These are phyloP conservation scores for Vigna unguiculata DNA, from an alignment of 306 rosid species.

Conservation along the genomic window DNA sequence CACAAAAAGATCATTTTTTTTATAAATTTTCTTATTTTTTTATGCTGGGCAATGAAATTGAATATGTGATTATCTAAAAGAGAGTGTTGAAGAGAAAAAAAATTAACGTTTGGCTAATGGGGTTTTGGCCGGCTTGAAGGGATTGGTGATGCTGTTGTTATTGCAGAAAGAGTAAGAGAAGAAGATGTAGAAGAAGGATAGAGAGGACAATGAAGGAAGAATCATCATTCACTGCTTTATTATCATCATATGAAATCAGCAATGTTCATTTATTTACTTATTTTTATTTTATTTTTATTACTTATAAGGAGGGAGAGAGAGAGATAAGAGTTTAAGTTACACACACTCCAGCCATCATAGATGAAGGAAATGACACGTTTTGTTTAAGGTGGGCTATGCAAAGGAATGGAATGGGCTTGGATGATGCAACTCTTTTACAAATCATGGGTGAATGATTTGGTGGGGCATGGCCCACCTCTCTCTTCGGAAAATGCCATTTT, in stretches of 20 bases:
- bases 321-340: constrained; percentile 5
- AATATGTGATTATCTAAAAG: constrained; percentile 47
- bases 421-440: background rate
- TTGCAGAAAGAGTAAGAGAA: constrained; percentile 40
- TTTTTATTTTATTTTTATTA: background rate
- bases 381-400: constrained; percentile 40
- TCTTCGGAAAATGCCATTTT: constrained; percentile 5
- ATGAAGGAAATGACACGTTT: constrained; percentile 44
- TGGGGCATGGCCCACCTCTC: constrained; percentile 65
- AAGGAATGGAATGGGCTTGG: constrained; percentile 58
- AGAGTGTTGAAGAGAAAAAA: background rate
- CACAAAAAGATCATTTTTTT: background rate
- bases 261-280: background rate
- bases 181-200: constrained; percentile 14
- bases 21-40: background rate
- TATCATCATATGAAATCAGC: constrained; percentile 31
- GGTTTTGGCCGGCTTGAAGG: constrained; percentile 51
- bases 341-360: constrained; percentile 37
- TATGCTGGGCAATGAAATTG: background rate
- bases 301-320: background rate
- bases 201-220: constrained; percentile 51
- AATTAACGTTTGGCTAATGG: constrained; percentile 9
- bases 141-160: background rate
- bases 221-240: constrained; percentile 52
- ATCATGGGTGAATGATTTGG: constrained; percentile 66